Evolutionary conservation across 345 rosid genomes (phyloP).

Genomic region (Eucalyptus tenuipes): DNA sequence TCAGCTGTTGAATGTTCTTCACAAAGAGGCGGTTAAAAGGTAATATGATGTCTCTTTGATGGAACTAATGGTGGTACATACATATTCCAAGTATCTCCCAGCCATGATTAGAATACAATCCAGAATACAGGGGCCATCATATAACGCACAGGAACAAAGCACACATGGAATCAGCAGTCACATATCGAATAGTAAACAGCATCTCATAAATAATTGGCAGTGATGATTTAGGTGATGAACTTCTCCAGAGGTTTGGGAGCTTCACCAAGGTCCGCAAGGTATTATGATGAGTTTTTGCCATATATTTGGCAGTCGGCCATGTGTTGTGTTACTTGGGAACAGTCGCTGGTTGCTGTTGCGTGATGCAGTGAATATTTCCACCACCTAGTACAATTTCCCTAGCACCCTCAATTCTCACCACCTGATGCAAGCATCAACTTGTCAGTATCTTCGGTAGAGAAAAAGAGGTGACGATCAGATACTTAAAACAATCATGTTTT

Average conservation of each 20-base stretch:
- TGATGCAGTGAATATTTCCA: conserved; percentile 92
- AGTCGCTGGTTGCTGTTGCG: conserved; percentile 73
- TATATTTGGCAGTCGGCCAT: neutral
- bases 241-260: neutral
- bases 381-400: conserved; percentile 87
- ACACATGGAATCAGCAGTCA: neutral
- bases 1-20: neutral
- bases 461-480: neutral
- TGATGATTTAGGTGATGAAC: neutral
- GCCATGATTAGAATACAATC: neutral
- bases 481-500: neutral
- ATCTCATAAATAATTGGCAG: neutral
- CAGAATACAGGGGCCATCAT: neutral
- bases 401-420: conserved; percentile 64
- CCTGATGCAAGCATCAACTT: conserved; percentile 15
- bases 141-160: neutral
- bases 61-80: neutral
- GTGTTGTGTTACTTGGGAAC: neutral
- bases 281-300: neutral
- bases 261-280: neutral
- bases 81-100: neutral
- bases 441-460: neutral
- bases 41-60: neutral
- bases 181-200: neutral
- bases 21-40: neutral